Conservation (phyloP, 352 stramenopile genomes). For the Pythium vanterpoolii region DNA sequence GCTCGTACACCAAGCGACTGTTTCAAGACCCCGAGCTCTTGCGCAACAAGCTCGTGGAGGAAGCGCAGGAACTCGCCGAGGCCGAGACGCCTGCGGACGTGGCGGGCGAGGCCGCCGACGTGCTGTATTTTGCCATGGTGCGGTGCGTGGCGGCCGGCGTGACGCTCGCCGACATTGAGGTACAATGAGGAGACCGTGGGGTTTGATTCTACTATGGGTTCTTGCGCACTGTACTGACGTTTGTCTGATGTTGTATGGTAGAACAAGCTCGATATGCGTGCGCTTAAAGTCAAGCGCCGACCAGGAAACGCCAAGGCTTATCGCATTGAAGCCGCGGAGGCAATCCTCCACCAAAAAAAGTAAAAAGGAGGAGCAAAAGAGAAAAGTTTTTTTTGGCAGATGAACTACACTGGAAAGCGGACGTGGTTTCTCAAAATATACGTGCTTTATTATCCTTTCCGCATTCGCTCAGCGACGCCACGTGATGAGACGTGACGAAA, state of each 20-base stretch:
- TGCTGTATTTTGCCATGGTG: conserved; percentile 97
- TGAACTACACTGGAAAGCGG: too few species aligned
- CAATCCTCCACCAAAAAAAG: conserved; percentile 59
- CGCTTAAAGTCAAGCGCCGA: conserved; percentile 90
- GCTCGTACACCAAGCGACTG: conserved; percentile 95
- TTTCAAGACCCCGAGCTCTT: conserved; percentile 92
- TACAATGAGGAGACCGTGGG: conserved; percentile 10
- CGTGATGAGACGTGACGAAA: not conserved
- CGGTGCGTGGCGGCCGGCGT: conserved; percentile 89
- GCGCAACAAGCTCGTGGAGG: conserved; percentile 96
- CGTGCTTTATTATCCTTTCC: conserved; percentile 21
- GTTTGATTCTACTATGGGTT: not conserved
- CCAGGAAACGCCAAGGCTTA: conserved; percentile 87
- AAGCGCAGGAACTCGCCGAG: conserved; percentile 93
- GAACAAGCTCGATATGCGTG: conserved; percentile 89
- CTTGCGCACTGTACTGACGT: too few species aligned
- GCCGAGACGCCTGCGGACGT: conserved; percentile 85
- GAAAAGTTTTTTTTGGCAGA: not conserved
- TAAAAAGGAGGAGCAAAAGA: not conserved
- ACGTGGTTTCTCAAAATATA: conserved; percentile 7
- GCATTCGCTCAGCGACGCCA: not conserved
- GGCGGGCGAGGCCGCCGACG: conserved; percentile 92
- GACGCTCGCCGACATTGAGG: conserved; percentile 90
- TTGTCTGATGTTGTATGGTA: conserved; percentile 20
- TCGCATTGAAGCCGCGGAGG: conserved; percentile 75